Conservation (phyloP, 2,329 filamentous ascomycete species). For the Verruconis gallopava region DNA sequence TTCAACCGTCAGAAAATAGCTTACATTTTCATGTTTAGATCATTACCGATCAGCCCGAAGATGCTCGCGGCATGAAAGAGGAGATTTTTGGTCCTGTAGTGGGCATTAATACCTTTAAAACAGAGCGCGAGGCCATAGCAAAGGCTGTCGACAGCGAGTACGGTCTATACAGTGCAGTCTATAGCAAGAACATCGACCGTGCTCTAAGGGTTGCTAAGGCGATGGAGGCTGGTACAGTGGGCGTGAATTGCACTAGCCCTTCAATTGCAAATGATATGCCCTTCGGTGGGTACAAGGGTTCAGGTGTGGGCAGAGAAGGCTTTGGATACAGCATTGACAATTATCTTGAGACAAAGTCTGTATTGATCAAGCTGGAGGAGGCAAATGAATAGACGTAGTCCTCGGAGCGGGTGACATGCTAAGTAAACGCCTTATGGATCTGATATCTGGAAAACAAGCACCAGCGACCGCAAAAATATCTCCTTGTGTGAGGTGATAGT, state of each 20-base stretch:
- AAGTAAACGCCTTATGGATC: too few relatives aligned
- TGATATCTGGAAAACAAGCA: too few relatives aligned
- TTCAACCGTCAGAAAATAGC: too few relatives aligned
- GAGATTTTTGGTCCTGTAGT: slow-evolving; percentile 24
- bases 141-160: slow-evolving; percentile 22
- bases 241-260: slow-evolving; percentile 8
- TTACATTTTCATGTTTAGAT: too few relatives aligned
- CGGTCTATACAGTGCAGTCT: slow-evolving; percentile 15
- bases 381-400: too few relatives aligned
- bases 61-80: slow-evolving; percentile 18
- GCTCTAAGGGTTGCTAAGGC: slow-evolving; percentile 19
- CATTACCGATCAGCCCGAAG: slow-evolving; percentile 19
- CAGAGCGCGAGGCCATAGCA: slow-evolving; percentile 21
- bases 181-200: slow-evolving; percentile 17
- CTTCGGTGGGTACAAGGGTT: slow-evolving; percentile 22
- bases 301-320: slow-evolving; percentile 20
- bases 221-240: slow-evolving; percentile 19
- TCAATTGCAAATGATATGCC: slow-evolving; percentile 12
- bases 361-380: slow-evolving; percentile 17
- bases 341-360: slow-evolving; percentile 22
- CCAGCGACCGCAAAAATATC: too few relatives aligned
- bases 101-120: slow-evolving; percentile 20
- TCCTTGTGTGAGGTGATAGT: too few relatives aligned
- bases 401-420: too few relatives aligned
- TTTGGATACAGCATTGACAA: slow-evolving; percentile 20